Conservation (phyloP, 1,139 yeast species). For the Yamadazyma triangularis region DNA sequence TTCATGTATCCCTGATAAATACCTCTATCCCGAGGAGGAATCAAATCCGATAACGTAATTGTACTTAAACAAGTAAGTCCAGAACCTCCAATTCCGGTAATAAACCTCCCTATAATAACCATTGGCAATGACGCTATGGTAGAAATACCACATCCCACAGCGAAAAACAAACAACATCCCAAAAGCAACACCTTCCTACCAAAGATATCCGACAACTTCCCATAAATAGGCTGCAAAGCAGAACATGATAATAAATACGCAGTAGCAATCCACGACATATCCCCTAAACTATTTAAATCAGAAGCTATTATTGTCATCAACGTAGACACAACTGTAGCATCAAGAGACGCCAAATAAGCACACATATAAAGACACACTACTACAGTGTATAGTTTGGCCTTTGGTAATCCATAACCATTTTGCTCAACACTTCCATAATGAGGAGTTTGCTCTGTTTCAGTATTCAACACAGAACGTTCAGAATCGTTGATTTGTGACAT, state of each 20-base stretch:
- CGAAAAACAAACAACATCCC: constrained; percentile 29
- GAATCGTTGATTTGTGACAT: too few species aligned
- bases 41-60: constrained; percentile 46
- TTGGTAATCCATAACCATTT: constrained; percentile 27
- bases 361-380: constrained; percentile 31
- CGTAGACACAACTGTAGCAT: constrained; percentile 38
- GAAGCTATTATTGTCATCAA: constrained; percentile 35
- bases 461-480: too few species aligned
- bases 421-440: constrained; percentile 10
- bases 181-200: constrained; percentile 53
- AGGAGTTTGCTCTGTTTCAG: too few species aligned
- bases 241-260: constrained; percentile 33
- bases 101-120: constrained; percentile 52
- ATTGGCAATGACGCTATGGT: constrained; percentile 28
- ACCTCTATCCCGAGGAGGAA: constrained; percentile 46
- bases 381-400: constrained; percentile 23
- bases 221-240: constrained; percentile 64
- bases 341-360: constrained; percentile 35
- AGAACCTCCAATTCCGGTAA: constrained; percentile 51
- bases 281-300: constrained; percentile 30
- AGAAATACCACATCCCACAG: constrained; percentile 35
- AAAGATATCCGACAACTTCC: constrained; percentile 76
- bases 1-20: constrained; percentile 47
- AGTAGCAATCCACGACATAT: constrained; percentile 42
- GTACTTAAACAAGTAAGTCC: constrained; percentile 47